phyloP scores from a whole-genome alignment of 2,329 filamentous ascomycete species.

The Cryphonectria carpinicola region DNA sequence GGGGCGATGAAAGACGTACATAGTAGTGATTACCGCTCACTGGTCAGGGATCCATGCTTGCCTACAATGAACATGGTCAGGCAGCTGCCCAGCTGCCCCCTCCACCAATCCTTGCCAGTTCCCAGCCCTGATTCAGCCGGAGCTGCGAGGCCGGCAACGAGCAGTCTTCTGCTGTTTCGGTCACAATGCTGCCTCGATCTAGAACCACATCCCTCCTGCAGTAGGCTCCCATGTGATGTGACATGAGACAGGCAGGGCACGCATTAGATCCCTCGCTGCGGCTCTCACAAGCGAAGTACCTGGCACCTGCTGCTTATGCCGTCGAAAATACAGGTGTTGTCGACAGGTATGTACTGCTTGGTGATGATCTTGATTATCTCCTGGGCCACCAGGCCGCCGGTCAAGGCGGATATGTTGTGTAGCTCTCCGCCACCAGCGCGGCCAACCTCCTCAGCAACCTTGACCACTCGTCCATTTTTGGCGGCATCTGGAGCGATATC shows the following conservation, averaged over 20 bases:
- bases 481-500: slow-evolving; percentile 52
- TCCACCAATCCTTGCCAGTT: slow-evolving; percentile 13
- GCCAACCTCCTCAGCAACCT: slow-evolving; percentile 68
- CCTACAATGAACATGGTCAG: neutral
- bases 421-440: slow-evolving; percentile 83
- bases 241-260: neutral
- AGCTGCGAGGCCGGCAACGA: slow-evolving; percentile 14
- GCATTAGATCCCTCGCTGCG: slow-evolving; percentile 21
- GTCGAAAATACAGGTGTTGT: slow-evolving; percentile 73
- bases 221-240: neutral
- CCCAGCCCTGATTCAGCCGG: slow-evolving; percentile 19
- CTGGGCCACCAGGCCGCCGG: slow-evolving; percentile 93
- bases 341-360: slow-evolving; percentile 72
- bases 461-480: slow-evolving; percentile 52
- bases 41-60: slow-evolving; percentile 10
- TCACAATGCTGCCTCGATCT: slow-evolving; percentile 5
- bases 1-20: slow-evolving; percentile 17
- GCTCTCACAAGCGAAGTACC: slow-evolving; percentile 56
- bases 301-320: slow-evolving; percentile 67
- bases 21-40: neutral
- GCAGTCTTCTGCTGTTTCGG: neutral
- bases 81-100: slow-evolving; percentile 5
- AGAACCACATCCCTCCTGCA: neutral
- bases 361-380: slow-evolving; percentile 91
- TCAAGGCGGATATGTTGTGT: slow-evolving; percentile 87